Evolutionary conservation across 768 basidiomycete species (phyloP).

Genomic region (Exidia glandulosa): DNA sequence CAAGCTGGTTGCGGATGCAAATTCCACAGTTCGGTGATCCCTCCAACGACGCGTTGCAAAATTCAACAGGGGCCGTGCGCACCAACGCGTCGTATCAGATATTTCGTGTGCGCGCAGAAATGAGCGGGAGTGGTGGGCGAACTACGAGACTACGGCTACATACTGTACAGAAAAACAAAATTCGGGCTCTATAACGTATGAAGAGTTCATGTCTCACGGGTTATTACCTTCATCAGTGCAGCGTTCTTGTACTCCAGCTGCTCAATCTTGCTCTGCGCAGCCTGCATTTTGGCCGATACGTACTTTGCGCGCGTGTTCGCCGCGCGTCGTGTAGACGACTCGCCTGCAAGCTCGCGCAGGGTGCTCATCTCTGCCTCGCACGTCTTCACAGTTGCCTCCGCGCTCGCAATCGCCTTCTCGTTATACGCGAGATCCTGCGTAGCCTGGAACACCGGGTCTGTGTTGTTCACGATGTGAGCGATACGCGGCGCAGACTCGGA

Average conservation of each 20-base stretch:
- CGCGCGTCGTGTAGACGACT: constrained; percentile 30
- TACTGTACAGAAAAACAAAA: too few relatives aligned
- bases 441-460: constrained; percentile 70
- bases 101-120: too few relatives aligned
- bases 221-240: constrained; percentile 43
- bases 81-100: too few relatives aligned
- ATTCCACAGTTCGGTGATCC: too few relatives aligned
- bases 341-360: constrained; percentile 53
- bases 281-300: constrained; percentile 64
- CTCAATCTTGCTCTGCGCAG: constrained; percentile 57
- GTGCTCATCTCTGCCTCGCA: constrained; percentile 69
- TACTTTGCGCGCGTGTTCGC: constrained; percentile 51
- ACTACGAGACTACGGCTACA: background rate
- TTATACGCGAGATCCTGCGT: constrained; percentile 76
- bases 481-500: background rate
- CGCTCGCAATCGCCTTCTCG: constrained; percentile 35
- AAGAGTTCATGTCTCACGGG: background rate
- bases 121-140: too few relatives aligned
- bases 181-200: background rate
- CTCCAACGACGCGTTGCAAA: too few relatives aligned
- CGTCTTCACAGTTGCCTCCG: constrained; percentile 52
- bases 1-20: too few relatives aligned
- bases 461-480: constrained; percentile 5
- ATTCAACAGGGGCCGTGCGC: too few relatives aligned
- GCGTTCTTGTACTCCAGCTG: constrained; percentile 59